These are phyloP conservation scores for Capsella bursapastoris DNA, from an alignment of 345 rosid species.

Conservation along the genomic window DNA sequence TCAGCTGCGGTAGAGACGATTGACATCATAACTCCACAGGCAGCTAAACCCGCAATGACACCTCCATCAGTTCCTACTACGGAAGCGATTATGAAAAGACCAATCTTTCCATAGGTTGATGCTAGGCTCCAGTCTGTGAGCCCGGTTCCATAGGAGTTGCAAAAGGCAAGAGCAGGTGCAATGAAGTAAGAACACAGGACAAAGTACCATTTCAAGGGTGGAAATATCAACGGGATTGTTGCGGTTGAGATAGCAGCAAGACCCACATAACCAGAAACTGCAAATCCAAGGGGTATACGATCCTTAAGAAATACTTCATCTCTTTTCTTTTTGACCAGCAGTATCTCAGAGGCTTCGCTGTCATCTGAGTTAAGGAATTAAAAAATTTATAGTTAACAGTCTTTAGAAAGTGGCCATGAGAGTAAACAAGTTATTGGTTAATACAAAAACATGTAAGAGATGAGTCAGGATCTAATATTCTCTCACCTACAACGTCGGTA, in stretches of 20 bases:
- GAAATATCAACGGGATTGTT: slow-evolving; percentile 70
- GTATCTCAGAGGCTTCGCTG: slow-evolving; percentile 54
- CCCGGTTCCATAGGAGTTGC: slow-evolving; percentile 89
- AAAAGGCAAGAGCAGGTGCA: slow-evolving; percentile 93
- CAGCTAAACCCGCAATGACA: slow-evolving; percentile 86
- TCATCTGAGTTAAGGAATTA: slow-evolving; percentile 45
- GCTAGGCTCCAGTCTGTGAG: slow-evolving; percentile 87
- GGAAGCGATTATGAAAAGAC: slow-evolving; percentile 86
- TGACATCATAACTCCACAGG: slow-evolving; percentile 90
- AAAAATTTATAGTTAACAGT: not conserved
- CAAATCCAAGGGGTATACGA: slow-evolving; percentile 74
- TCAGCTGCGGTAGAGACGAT: slow-evolving; percentile 95
- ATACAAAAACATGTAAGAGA: not conserved
- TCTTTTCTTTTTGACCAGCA: slow-evolving; percentile 62
- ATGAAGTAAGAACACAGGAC: slow-evolving; percentile 78
- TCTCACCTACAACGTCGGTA: slow-evolving; percentile 61
- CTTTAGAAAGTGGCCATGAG: slow-evolving; percentile 17
- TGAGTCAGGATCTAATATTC: slow-evolving; percentile 11
- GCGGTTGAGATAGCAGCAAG: slow-evolving; percentile 90
- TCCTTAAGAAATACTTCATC: slow-evolving; percentile 79
- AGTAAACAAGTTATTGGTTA: slow-evolving; percentile 1
- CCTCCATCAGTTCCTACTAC: slow-evolving; percentile 82
- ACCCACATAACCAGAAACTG: slow-evolving; percentile 83
- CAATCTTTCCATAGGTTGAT: slow-evolving; percentile 90
- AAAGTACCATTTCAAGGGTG: slow-evolving; percentile 87